phyloP scores from a whole-genome alignment of 1,284 basidiomycete species.

The Ganoderma meredithae region DNA sequence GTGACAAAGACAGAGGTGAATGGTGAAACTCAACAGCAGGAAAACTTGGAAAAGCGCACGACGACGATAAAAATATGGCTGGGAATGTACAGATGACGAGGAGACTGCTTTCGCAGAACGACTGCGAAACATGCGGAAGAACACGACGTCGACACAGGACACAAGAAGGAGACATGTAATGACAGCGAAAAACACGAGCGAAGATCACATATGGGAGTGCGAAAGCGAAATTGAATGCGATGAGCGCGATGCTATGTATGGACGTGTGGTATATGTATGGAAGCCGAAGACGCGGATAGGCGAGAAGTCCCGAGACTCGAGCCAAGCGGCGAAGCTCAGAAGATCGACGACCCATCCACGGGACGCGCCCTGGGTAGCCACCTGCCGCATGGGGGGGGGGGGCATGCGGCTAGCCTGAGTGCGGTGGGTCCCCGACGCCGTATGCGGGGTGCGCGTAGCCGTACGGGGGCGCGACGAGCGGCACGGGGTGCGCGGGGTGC shows the following conservation, averaged over 20 bases:
- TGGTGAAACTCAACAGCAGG: too few species aligned
- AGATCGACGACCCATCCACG: background rate
- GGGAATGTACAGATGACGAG: background rate
- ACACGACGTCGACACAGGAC: background rate
- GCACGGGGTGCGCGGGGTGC: background rate
- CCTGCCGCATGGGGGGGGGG: background rate
- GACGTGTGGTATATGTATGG: background rate
- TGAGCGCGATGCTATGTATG: background rate
- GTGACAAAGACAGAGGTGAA: too few species aligned
- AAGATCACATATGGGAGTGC: background rate
- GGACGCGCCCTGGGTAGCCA: background rate
- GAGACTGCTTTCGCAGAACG: background rate
- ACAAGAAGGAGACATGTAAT: background rate
- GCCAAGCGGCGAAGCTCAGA: background rate
- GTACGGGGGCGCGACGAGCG: background rate
- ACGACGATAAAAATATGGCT: too few species aligned
- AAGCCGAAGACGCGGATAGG: background rate
- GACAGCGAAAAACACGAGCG: background rate
- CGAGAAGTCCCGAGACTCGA: too few species aligned
- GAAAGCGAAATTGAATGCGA: background rate
- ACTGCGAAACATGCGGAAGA: background rate
- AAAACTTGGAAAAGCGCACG: too few species aligned
- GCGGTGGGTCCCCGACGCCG: background rate
- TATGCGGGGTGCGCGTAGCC: background rate
- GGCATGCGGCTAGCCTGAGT: background rate